phyloP scores from a whole-genome alignment of 139 green algal genomes.

The Chlorella ohadii region DNA sequence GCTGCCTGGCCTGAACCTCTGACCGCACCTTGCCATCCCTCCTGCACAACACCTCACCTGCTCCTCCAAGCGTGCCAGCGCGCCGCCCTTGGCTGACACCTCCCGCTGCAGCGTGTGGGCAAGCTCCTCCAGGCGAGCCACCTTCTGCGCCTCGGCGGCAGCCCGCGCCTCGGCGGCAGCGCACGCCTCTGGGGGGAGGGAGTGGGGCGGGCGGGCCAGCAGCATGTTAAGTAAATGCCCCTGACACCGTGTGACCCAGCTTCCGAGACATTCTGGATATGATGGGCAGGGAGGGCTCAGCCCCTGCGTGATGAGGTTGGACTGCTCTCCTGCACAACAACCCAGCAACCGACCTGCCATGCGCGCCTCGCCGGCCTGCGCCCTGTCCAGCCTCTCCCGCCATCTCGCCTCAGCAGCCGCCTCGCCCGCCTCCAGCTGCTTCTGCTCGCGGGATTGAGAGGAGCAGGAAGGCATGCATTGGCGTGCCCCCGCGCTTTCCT shows the following conservation, averaged over 20 bases:
- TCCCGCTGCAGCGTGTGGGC: slow-evolving; percentile 36
- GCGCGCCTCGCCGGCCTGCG: too few species aligned
- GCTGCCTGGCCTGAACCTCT: too few species aligned
- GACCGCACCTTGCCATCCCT: background rate
- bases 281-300: too few species aligned
- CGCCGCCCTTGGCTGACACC: slow-evolving; percentile 10
- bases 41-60: background rate
- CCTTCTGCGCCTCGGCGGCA: background rate
- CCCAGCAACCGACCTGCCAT: too few species aligned
- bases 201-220: background rate
- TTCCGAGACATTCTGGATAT: too few species aligned
- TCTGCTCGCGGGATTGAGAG: background rate
- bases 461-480: background rate
- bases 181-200: background rate
- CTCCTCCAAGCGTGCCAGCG: slow-evolving; percentile 29
- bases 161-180: background rate
- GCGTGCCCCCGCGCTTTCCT: too few species aligned
- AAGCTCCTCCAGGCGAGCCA: slow-evolving; percentile 7
- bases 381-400: background rate
- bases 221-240: background rate
- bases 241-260: too few species aligned
- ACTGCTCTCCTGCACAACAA: background rate
- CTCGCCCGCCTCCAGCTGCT: slow-evolving; percentile 22
- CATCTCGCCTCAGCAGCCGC: slow-evolving; percentile 26
- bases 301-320: too few species aligned